Evolutionary conservation across 495 filamentous ascomycete genomes (phyloP), one percentile per base, ranked within the genome.

Genomic region (Aspergillus indologenus): DNA sequence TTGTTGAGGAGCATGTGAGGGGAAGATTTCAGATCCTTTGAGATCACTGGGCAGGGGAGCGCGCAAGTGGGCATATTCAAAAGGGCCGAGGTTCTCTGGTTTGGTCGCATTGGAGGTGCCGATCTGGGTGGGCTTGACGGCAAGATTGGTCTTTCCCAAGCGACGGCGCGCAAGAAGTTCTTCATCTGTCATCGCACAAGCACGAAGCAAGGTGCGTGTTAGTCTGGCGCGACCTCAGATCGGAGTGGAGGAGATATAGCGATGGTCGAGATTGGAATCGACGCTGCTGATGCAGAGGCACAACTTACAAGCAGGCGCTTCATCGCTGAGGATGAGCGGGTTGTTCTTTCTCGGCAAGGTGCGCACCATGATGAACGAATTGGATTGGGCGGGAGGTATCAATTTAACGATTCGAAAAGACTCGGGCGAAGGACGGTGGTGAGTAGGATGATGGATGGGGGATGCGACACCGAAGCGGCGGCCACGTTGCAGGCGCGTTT

Each of bases 1-100:
- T 56, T 75, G 71, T 47, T 75, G 70, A n/a, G 76, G 64, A 6
- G 65, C 64, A 62, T 81, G 75, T 14, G 87, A 85, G 53, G 87
- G 88, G 76, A 97, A 98, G 65, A 98, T 93, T 67, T 93, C 93
- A 21, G 92, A 96, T 43, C 85, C 85, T 67, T 83, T 82, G 62
- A 98, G 84, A 56, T 91, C 88, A 71, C 89, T 89, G 22, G 95
- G 94, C 53, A 98, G 76, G 17, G 95, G 92, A 57, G 90, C 91
- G 60, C 92, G 88, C 48, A 98, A 81, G 67, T 98, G 94, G 64
- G 92, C 94, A 73, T 98, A 98, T 73, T 96, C 92, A 68, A 98
- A 97, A 23, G 84, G 83, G 34, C 90, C 90, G 52, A 93, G 71
- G 62, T 87, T 87, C 67, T 89, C 84, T 4, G 83, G 72, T 76